Conservation (phyloP, 352 stramenopile genomes). For the Hyaloperonospora brassicae region DNA sequence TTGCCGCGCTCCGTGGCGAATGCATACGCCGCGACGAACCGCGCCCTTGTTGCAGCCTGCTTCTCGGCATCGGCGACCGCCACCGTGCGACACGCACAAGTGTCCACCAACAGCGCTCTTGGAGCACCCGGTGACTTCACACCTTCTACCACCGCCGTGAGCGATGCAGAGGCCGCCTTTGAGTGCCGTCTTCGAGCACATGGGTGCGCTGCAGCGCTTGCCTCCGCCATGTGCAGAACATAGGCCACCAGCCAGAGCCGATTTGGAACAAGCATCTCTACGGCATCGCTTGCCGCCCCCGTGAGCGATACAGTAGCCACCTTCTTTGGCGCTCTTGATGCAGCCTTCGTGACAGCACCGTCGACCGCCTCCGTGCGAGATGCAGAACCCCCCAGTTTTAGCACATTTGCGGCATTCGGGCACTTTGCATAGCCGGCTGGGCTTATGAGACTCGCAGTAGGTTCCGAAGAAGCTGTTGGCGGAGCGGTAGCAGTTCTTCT, state of each 20-base stretch:
- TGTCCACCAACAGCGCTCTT: constrained; percentile 60
- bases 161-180: constrained; percentile 59
- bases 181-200: constrained; percentile 58
- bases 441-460: constrained; percentile 63
- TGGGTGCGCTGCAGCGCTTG: constrained; percentile 39
- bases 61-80: constrained; percentile 49
- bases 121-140: constrained; percentile 35
- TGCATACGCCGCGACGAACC: constrained; percentile 64
- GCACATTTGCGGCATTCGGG: constrained; percentile 49
- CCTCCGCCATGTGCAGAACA: constrained; percentile 67
- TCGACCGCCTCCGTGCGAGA: constrained; percentile 56
- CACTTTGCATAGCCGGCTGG: constrained; percentile 57
- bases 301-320: constrained; percentile 57
- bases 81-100: constrained; percentile 55
- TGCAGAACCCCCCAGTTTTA: constrained; percentile 72
- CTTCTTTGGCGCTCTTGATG: constrained; percentile 66
- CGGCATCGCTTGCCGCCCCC: constrained; percentile 52
- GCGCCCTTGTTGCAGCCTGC: constrained; percentile 58
- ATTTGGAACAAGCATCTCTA: constrained; percentile 48
- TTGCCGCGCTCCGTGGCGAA: constrained; percentile 45
- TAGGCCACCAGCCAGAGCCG: constrained; percentile 47
- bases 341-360: constrained; percentile 46
- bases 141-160: constrained; percentile 52
- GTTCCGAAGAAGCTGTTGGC: constrained; percentile 38
- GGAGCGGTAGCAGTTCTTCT: constrained; percentile 55